A percentile compares a stretch with the other conserved stretches of the same genome.
Evolutionary conservation across 2,329 filamentous ascomycete genomes (phyloP).

Genomic region (Epichloe aotearoae): DNA sequence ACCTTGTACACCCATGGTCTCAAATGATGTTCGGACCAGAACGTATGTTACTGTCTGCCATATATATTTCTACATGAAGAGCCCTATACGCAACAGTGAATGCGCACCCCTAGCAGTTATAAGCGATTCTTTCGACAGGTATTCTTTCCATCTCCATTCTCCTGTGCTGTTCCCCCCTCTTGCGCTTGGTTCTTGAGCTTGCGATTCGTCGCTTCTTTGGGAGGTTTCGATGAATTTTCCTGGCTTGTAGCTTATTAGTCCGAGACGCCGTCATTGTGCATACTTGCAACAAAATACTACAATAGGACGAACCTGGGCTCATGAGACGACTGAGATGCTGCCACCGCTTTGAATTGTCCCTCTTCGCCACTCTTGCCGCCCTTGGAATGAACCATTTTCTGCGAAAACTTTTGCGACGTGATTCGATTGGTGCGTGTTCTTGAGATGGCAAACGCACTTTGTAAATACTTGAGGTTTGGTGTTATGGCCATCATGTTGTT

Average conservation of each 20-base stretch:
- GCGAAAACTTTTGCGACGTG: neutral
- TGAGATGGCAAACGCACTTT: neutral
- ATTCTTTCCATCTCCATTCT: no score
- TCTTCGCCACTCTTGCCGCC: neutral
- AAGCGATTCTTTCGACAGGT: no score
- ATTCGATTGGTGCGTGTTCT: neutral
- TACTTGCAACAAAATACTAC: neutral
- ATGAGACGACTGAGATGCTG: neutral
- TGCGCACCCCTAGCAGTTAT: no score
- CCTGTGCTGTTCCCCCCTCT: neutral
- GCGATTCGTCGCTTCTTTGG: neutral
- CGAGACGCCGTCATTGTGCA: neutral
- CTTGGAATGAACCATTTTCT: neutral
- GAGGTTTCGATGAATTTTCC: conserved; percentile 1
- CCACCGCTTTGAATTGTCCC: neutral
- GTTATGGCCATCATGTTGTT: neutral
- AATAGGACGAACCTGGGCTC: neutral
- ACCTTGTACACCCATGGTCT: no score
- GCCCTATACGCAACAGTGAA: no score
- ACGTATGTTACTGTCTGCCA: no score
- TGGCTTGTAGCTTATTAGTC: neutral
- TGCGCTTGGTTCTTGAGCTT: neutral
- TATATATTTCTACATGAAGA: no score
- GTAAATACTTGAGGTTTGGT: neutral
- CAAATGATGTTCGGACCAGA: no score